Conservation (phyloP, 2,329 filamentous ascomycete genomes). For the Fusarium multiceps region DNA sequence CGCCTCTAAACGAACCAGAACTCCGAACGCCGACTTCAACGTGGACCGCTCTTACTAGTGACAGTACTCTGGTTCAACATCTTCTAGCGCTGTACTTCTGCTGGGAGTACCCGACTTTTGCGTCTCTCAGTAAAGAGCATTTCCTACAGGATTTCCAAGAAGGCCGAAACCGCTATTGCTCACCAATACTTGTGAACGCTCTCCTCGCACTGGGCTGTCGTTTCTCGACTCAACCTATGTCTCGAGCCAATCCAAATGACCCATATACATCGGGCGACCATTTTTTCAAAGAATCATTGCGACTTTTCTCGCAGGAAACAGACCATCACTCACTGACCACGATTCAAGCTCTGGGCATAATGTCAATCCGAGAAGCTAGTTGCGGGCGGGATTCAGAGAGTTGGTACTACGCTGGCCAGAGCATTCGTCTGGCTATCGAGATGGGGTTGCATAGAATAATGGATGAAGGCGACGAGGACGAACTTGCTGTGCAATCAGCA, state of each 20-base stretch:
- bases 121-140: slow-evolving; percentile 76
- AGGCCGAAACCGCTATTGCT: slow-evolving; percentile 73
- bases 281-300: slow-evolving; percentile 76
- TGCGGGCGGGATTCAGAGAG: slow-evolving; percentile 78
- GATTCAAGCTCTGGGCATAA: slow-evolving; percentile 79
- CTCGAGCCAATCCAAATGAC: slow-evolving; percentile 70
- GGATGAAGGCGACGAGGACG: slow-evolving; percentile 63
- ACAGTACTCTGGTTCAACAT: slow-evolving; percentile 69
- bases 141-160: slow-evolving; percentile 74
- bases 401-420: slow-evolving; percentile 78
- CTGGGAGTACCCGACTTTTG: slow-evolving; percentile 81
- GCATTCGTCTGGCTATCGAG: slow-evolving; percentile 77
- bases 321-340: slow-evolving; percentile 74
- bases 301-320: slow-evolving; percentile 67
- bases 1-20: slow-evolving; percentile 58
- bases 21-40: slow-evolving; percentile 56
- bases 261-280: slow-evolving; percentile 76
- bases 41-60: slow-evolving; percentile 72
- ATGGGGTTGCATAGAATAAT: slow-evolving; percentile 72
- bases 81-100: slow-evolving; percentile 76
- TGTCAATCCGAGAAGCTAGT: slow-evolving; percentile 80
- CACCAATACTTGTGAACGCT: slow-evolving; percentile 73
- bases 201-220: slow-evolving; percentile 74
- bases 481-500: slow-evolving; percentile 67
- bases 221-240: slow-evolving; percentile 73